Evolutionary conservation across 495 filamentous ascomycete genomes (phyloP), one percentile per base, ranked within the genome.

Genomic region (Thozetella sp.): DNA sequence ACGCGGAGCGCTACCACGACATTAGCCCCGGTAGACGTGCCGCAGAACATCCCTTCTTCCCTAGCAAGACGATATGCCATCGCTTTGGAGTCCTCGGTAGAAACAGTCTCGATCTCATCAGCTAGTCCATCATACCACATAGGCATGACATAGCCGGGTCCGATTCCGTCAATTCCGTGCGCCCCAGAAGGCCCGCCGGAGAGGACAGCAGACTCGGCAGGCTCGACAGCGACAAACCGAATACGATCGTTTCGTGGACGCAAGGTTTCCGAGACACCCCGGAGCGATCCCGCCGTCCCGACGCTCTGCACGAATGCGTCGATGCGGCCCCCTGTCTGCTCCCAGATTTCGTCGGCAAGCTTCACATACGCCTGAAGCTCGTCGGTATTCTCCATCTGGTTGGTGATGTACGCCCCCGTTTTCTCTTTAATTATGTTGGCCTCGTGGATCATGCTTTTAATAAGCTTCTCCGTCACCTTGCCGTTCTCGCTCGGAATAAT

Each of bases 191-290:
- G 19, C 17, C 54, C 54, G 19, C 54, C 54, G 9, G 54, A 40
- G 19, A 55, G 25, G 17, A 55, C 54, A 22, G 54, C 54, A 3
- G 54, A 55, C 25, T 55, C 54, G 10, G 27, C 54, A 19, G 54
- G 54, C 54, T 55, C 54, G 11, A 55, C 54, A 15, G 54, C 54
- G 19, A 55, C 54, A 45, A 55, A 55, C 4, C 54, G 54, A 23
- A 55, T 55, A 17, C 30, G 17, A 22, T 23, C 25, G 6, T 55
- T 40, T n/a, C 11, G 54, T 11, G n/a, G 30, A 3, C 54, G 54
- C 13, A 55, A 20, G 22, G 27, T 30, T 23, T 55, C 54, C n/a
- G 54, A 55, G 34, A 43, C 20, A 12, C 54, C 54, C 10, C 54
- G 54, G 19, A 55, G 26, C 20, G 17, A 30, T n/a, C 25, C 54